Evolutionary conservation across 106 monocot species (phyloP), one percentile per base, ranked within the genome.

Genomic region (Acorus gramineus): DNA sequence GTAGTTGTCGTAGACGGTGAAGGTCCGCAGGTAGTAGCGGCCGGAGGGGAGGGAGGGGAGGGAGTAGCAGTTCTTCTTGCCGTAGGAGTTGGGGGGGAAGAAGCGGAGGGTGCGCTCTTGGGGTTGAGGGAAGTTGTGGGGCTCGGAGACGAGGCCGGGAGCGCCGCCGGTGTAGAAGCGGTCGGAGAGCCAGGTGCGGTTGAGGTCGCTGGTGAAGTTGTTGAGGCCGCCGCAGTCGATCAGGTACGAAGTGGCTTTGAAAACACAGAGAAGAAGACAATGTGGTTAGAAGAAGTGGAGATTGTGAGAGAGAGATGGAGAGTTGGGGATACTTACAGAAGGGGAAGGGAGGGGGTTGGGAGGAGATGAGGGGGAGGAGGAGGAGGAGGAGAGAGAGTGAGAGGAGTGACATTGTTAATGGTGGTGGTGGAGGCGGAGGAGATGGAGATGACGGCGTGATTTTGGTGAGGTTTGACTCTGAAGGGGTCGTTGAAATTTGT

Each of bases 1-100:
- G 77, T 96, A 96, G 75, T 96, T 96, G 72, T 91, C 96, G 76
- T 96, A 96, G 48, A 91, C 77, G n/a, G 87, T 87, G 80, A 96
- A 96, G 54, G 79, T 61, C 53, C 96, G 96, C 46, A 96, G 50
- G 79, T 96, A 91, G 80, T 83, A 96, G 52, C 96, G 82, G 52
- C 90, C 90, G 4, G 74, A 48, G 9, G 80, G 78, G 44, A 85
- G 72, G 43, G 28, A 28, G 28, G 96, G 90, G 51, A 91, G 63
- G 55, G 91, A 82, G 79, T 91, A 96, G 85, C 96, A 96, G 70
- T 67, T 81, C 81, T 85, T 85, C 80, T 96, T 91, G 55, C 96
- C 96, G 61, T 79, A 70, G 55, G 80, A 78, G 11, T 68, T 71
- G 2, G 81, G 78, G 50, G 85, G 81, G 70, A 96, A 91, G 81